Base-by-base conservation (phyloP, 192 early-diverging fungal genomes). In the Linnemannia zychae region DNA sequence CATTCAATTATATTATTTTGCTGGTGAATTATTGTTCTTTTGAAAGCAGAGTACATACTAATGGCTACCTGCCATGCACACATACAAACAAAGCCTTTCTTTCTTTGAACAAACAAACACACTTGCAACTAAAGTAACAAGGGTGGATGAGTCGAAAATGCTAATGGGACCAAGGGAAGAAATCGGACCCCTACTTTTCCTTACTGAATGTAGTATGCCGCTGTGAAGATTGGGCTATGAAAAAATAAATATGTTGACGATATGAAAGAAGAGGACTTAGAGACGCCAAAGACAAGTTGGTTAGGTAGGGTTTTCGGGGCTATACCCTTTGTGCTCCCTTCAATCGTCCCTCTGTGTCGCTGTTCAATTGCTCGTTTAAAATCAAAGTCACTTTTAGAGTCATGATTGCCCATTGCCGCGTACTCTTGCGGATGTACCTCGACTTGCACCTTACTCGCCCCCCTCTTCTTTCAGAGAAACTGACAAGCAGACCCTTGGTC, bases 201-300 rank as follows among this genome's bases (percentile, higher is more conserved):
- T 73, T 73, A 73, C 48, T 73, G 50, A 73, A 73, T 73, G 48
- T 52, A 57, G 73, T 60, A 65, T 75, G 73, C 73, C 73, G 73
- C 73, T 57, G 53, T 75, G 73, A 75, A 48, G n/a, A 34, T 24
- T 33, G 12, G 18, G 28, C 57, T 24, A 24, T 60, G 28, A 68
- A 40, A 63, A n/a, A 60, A 50, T 46, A 57, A 75, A 18, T 38
- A 44, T 65, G 38, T 68, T n/a, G 17, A 36, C 33, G 67, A 68
- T 68, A 7, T 40, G 36, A 68, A 67, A 34, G 17, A 28, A 37
- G 15, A 5, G 16, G 6, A 38, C 7, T 0, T 3, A 68, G 18
- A 31, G 57, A 63, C 24, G 36, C 36, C 67, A 71, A 71, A 15
- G 46, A 46, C n/a, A 46, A n/a, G 22, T 46, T 7, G 13, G 28